Conservation (phyloP, 169 alveolate species). For the Cryptosporidium andersoni region DNA sequence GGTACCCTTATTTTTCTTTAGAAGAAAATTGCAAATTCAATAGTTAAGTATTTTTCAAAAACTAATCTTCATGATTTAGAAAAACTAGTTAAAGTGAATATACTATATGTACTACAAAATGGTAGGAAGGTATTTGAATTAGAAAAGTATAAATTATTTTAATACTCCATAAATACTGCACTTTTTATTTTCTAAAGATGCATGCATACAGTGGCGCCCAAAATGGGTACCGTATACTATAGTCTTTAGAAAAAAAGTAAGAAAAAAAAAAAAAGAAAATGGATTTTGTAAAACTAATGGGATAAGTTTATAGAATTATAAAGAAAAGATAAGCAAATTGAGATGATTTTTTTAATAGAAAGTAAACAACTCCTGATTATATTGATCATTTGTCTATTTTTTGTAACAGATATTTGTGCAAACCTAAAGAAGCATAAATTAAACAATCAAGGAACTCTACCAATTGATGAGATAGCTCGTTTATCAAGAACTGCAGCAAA, state of each 20-base stretch:
- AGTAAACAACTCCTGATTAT: no score
- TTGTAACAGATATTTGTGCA: neutral
- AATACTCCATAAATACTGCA: no score
- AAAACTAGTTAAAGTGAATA: neutral
- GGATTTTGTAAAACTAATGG: no score
- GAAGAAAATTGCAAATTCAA: neutral
- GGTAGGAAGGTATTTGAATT: neutral
- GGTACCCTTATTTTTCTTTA: neutral
- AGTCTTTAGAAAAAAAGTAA: no score
- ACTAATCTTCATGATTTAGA: neutral
- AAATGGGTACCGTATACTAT: no score
- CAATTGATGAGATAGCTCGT: conserved; percentile 30
- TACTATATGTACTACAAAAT: neutral
- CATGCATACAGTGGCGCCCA: no score
- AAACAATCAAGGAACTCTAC: neutral
- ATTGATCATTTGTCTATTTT: neutral
- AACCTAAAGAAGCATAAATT: neutral
- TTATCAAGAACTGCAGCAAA: conserved; percentile 46
- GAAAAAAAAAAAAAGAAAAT: no score
- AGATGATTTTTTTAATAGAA: no score
- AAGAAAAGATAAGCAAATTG: no score
- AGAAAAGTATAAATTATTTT: no score
- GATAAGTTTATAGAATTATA: no score
- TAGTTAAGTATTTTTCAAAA: neutral
- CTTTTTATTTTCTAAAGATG: no score